phyloP scores from a whole-genome alignment of 805 yeast genomes.

The Huiozyma sinensis region DNA sequence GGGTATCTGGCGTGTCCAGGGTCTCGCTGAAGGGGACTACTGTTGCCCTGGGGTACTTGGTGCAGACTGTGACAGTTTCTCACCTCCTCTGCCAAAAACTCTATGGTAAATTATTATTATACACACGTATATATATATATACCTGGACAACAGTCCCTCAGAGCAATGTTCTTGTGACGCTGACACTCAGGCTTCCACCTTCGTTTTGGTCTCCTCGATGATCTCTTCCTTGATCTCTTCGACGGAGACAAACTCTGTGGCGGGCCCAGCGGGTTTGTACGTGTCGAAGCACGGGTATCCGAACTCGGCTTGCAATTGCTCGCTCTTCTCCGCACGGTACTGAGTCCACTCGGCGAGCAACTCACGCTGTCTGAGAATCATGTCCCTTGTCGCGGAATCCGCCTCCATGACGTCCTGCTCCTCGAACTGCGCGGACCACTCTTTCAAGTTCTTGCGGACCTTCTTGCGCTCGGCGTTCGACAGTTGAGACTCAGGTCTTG shows the following conservation, averaged over 20 bases:
- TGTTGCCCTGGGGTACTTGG: no score
- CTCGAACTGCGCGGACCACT: constrained; percentile 86
- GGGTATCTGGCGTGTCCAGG: no score
- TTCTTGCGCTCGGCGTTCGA: constrained; percentile 74
- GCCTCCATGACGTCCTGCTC: constrained; percentile 95
- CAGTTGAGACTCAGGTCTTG: constrained; percentile 78
- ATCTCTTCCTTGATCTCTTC: constrained; percentile 74
- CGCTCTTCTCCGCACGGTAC: constrained; percentile 52
- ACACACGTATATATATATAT: no score
- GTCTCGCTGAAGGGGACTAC: no score
- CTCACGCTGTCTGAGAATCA: constrained; percentile 73
- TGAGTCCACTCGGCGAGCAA: constrained; percentile 75
- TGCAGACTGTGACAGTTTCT: no score
- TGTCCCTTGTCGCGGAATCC: constrained; percentile 80
- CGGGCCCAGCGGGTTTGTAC: constrained; percentile 26
- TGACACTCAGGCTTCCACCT: constrained; percentile 33
- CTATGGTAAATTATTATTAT: no score
- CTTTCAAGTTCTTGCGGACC: constrained; percentile 80
- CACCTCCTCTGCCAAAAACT: no score
- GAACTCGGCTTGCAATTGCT: constrained; percentile 30
- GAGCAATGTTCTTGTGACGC: no score
- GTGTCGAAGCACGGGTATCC: constrained; percentile 24
- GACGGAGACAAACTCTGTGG: constrained; percentile 47
- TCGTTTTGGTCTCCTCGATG: constrained; percentile 61
- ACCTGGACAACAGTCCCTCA: no score